A percentile compares a stretch with the other conserved stretches of the same genome.
phyloP scores from a whole-genome alignment of 306 rosid species.

The Parietaria judaica region DNA sequence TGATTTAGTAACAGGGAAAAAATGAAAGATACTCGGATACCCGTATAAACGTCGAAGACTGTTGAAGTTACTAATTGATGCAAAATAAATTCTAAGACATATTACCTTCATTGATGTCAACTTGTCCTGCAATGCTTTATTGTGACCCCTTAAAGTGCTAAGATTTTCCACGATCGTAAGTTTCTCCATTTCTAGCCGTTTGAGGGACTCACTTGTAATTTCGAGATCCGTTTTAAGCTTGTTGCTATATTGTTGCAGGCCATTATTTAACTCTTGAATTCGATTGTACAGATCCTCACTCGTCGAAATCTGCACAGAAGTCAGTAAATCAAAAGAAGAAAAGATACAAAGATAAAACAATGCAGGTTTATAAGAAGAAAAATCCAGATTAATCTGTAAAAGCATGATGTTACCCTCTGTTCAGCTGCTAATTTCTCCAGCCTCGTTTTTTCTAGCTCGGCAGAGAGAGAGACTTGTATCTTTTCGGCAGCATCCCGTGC shows the following conservation, averaged over 20 bases:
- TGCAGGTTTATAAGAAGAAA: not conserved
- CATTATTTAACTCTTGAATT: conserved; percentile 80
- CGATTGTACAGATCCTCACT: conserved; percentile 69
- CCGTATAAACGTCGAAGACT: too few relatives aligned
- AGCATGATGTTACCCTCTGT: conserved; percentile 40
- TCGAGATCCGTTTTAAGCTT: conserved; percentile 74
- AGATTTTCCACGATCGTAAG: conserved; percentile 65
- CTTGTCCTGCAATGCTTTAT: conserved; percentile 70
- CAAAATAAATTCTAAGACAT: not conserved
- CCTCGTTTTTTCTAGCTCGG: conserved; percentile 56
- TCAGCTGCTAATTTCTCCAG: conserved; percentile 61
- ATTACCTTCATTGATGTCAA: conserved; percentile 58
- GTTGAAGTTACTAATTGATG: not conserved
- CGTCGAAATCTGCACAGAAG: conserved; percentile 44
- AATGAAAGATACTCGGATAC: not conserved
- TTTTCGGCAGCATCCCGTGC: conserved; percentile 56
- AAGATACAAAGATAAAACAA: too few relatives aligned
- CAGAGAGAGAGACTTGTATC: conserved; percentile 43
- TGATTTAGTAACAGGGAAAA: not conserved
- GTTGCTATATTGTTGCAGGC: conserved; percentile 72
- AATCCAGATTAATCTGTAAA: not conserved
- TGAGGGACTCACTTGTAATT: conserved; percentile 51
- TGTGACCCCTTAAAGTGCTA: conserved; percentile 63
- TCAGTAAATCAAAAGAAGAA: not conserved
- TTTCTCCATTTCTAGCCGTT: conserved; percentile 72